Base-by-base conservation (phyloP, 2,329 filamentous ascomycete genomes). In the Zalaria obscura region DNA sequence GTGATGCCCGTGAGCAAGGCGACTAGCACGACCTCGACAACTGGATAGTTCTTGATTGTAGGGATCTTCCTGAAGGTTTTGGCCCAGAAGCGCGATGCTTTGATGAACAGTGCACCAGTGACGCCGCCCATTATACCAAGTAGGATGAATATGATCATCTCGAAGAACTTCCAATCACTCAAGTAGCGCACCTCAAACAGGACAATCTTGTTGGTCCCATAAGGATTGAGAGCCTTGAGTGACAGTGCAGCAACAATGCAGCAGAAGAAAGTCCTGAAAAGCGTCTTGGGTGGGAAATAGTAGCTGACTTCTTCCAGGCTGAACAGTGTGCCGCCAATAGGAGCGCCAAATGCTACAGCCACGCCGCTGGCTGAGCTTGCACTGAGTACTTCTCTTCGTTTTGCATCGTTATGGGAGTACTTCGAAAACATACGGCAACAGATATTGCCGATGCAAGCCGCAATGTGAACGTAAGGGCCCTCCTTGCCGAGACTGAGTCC, bases 261-360 rank as follows among this genome's bases (percentile, higher is more conserved):
- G 67, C 89, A 96, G 63, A 96, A 96, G 62, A 98, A 98, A 0
- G 91, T 96, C 40, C 91, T 73, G 66, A 98, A 98, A 5, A 98
- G 73, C 0, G 89, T 96, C 65, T 98, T 96, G 4, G 89, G 86
- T 0, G 91, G 89, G 59, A 96, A 96, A 62, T 96, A 96, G 61
- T 96, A 96, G 51, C 84, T 80, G 47, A 96, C 88, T 70, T 96
- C 91, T 62, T 98, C 91, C 27, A 96, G 63, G 29, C 86, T 87
- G 61, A 96, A 96, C 3, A 96, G 70, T 1, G 95, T 87, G 40
- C 89, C 89, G 5, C 87, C 86, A 35, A 83, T 78, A 1, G 89
- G 89, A 1, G 89, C 87, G 32, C 89, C 89, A 57, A 96, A 96
- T 8, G 89, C 89, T 28, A 96, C 89, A 7, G 88, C 84, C 4